phyloP scores from a whole-genome alignment of 805 yeast species.

The Kuraishia capsulata region DNA sequence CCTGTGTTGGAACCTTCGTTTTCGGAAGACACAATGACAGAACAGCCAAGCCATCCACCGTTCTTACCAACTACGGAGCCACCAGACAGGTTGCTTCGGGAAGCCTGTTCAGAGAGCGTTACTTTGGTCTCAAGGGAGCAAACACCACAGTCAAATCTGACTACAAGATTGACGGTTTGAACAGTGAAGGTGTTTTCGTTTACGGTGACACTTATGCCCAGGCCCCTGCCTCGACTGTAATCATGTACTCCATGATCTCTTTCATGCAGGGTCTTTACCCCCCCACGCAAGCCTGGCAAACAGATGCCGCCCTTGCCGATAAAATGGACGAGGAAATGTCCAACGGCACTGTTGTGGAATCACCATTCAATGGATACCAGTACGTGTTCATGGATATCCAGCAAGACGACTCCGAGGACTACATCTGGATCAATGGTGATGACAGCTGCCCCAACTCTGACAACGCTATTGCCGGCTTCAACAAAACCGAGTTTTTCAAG shows the following conservation, averaged over 20 bases:
- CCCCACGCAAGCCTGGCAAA: constrained; percentile 22
- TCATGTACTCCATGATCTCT: constrained; percentile 30
- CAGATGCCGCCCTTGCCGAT: constrained; percentile 14
- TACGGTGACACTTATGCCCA: constrained; percentile 27
- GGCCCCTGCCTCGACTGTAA: constrained; percentile 25
- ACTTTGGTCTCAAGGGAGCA: constrained; percentile 24
- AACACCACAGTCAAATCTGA: constrained; percentile 16
- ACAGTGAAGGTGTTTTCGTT: constrained; percentile 24
- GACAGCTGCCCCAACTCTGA: constrained; percentile 29
- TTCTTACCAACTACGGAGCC: constrained; percentile 35
- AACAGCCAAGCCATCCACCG: constrained; percentile 32
- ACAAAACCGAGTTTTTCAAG: constrained; percentile 20
- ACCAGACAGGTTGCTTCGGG: constrained; percentile 27
- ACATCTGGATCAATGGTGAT: constrained; percentile 33
- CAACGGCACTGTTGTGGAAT: constrained; percentile 28
- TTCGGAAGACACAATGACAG: constrained; percentile 43
- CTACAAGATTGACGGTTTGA: constrained; percentile 20
- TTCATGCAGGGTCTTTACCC: constrained; percentile 42
- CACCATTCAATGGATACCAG: constrained; percentile 36
- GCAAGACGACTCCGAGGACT: constrained; percentile 23
- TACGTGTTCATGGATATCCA: constrained; percentile 30
- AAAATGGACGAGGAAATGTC: constrained; percentile 21
- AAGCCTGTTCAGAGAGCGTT: constrained; percentile 29
- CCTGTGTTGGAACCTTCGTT: constrained; percentile 31
- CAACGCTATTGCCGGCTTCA: constrained; percentile 22